phyloP scores from a whole-genome alignment of 2,329 filamentous ascomycete genomes.

The Helicocarpus griseus region DNA sequence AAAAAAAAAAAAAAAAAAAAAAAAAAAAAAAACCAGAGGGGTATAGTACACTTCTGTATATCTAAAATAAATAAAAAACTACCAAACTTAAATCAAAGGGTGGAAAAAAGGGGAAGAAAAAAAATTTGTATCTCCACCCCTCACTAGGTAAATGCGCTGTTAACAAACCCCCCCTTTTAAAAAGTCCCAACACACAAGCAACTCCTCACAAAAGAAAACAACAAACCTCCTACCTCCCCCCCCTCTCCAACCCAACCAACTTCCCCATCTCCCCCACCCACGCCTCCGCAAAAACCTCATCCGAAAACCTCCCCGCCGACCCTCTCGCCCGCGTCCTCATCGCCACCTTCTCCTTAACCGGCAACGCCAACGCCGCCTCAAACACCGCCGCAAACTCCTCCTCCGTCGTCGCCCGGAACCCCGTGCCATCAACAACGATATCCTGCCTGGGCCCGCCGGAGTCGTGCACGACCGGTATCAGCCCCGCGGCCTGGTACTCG shows the following conservation, averaged over 20 bases:
- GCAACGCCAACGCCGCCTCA: slow-evolving; percentile 61
- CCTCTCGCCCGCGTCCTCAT: slow-evolving; percentile 67
- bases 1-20: too few species aligned
- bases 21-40: too few species aligned
- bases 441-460: slow-evolving; percentile 88
- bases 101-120: too few species aligned
- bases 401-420: slow-evolving; percentile 74
- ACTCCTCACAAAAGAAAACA: background rate
- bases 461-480: slow-evolving; percentile 88
- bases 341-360: slow-evolving; percentile 52
- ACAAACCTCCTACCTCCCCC: background rate
- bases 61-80: background rate
- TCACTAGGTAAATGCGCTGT: too few species aligned
- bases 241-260: slow-evolving; percentile 46
- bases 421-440: slow-evolving; percentile 79
- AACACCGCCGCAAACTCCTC: slow-evolving; percentile 75
- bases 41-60: too few species aligned
- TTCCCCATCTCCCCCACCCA: slow-evolving; percentile 70
- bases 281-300: slow-evolving; percentile 68
- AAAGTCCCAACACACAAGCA: too few species aligned
- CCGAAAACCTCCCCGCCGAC: slow-evolving; percentile 77
- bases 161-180: too few species aligned
- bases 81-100: too few species aligned
- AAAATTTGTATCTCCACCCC: too few species aligned
- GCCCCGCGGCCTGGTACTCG: slow-evolving; percentile 90